Evolutionary conservation across 2,329 filamentous ascomycete genomes (phyloP), one percentile per base, ranked within the genome.

Genomic region (Orbilia oligospora): DNA sequence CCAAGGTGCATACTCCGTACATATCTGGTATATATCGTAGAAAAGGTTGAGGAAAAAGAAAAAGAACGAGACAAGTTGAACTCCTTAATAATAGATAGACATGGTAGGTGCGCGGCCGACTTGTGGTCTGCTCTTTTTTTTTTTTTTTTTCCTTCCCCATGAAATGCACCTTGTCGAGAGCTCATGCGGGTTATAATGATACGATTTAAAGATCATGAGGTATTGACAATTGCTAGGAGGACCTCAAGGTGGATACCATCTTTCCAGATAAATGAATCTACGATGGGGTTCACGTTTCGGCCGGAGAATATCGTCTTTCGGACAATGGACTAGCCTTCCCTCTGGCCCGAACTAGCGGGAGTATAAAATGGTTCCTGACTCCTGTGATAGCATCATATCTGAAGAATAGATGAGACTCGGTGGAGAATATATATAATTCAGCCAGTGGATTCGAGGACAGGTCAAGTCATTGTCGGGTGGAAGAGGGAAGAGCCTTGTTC

Each of bases 281-380:
- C n/a, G n/a, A n/a, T 65, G 61, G 48, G 58, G 56, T 55, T 69
- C 44, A 46, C 61, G 49, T 49, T 53, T 77, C 61, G 73, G 67
- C 66, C 67, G 73, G 73, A 77, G 73, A 77, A 77, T 77, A 77
- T 73, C 36, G 38, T 33, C 49, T 49, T 41, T 77, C 58, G 73
- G 66, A 64, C 46, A 61, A n/a, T n/a, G n/a, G n/a, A 49, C 18
- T 51, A 48, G 38, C 51, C 18, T 16, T 36, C 22, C 48, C 14
- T 20, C 46, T 36, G 27, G 27, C 56, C 61, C 27, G 27, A 24
- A 36, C 44, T 53, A 46, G 56, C 53, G 67, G 56, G 56, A 24
- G 53, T 27, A 63, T 69, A 66, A 77, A 70, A 61, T 18, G 36
- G 72, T 70, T 63, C 56, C 56, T 70, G 49, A 49, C 68, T 70